Percentiles rank a stretch among this genome's conserved stretches.
Evolutionary conservation across 2,329 filamentous ascomycete genomes (phyloP).

Genomic region (Fusarium burgessii): DNA sequence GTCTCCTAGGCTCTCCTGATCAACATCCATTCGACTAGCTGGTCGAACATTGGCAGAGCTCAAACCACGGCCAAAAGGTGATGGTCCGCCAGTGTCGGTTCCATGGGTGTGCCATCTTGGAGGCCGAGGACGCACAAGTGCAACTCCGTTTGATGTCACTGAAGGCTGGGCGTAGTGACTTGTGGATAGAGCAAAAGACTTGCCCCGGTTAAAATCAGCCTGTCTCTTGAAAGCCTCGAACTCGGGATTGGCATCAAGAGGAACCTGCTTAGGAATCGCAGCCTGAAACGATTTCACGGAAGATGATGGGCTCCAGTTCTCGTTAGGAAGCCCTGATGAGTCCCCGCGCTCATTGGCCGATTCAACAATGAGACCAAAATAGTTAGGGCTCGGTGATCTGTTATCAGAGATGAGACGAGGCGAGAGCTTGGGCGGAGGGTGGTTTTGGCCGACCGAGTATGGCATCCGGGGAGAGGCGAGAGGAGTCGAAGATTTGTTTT

Average conservation of each 20-base stretch:
- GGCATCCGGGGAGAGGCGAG: slow-evolving; percentile 63
- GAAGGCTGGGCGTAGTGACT: slow-evolving; percentile 58
- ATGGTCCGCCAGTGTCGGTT: slow-evolving; percentile 57
- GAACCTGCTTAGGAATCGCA: slow-evolving; percentile 74
- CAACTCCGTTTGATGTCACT: slow-evolving; percentile 40
- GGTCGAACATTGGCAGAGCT: slow-evolving; percentile 39
- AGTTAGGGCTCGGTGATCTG: slow-evolving; percentile 79
- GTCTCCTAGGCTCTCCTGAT: slow-evolving; percentile 61
- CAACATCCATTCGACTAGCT: slow-evolving; percentile 56
- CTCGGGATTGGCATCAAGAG: slow-evolving; percentile 82
- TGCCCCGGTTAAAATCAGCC: slow-evolving; percentile 71
- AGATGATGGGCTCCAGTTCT: slow-evolving; percentile 80
- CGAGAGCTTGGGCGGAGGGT: slow-evolving; percentile 65
- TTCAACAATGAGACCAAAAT: slow-evolving; percentile 83
- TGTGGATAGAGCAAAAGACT: slow-evolving; percentile 59
- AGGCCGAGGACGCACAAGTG: slow-evolving; percentile 56
- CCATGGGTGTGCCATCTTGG: slow-evolving; percentile 63
- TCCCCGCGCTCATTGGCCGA: slow-evolving; percentile 70
- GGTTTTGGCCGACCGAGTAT: slow-evolving; percentile 66
- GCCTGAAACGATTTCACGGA: slow-evolving; percentile 77
- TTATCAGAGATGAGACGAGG: slow-evolving; percentile 54
- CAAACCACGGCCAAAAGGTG: slow-evolving; percentile 44
- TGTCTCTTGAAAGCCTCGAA: slow-evolving; percentile 83
- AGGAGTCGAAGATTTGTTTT: slow-evolving; percentile 63
- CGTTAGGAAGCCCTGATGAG: slow-evolving; percentile 71